Evolutionary conservation across 192 early-diverging fungal genomes (phyloP).

Genomic region (Backusella tuberculispora): DNA sequence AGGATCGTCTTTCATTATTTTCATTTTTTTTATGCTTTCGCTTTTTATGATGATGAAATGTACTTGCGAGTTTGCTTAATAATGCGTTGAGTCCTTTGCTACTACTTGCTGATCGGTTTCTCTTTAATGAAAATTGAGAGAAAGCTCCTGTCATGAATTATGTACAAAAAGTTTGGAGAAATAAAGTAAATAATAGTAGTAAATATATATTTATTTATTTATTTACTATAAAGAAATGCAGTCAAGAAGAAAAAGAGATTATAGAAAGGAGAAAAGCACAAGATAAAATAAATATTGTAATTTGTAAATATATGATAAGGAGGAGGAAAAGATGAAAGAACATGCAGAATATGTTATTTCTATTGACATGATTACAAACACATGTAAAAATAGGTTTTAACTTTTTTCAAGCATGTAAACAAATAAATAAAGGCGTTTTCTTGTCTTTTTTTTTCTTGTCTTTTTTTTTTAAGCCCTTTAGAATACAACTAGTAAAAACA

Average conservation of each 20-base stretch:
- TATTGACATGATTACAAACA: slow-evolving; percentile 18
- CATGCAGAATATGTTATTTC: not conserved
- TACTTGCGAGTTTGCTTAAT: slow-evolving; percentile 20
- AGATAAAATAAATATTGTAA: not conserved
- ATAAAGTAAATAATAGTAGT: slow-evolving; percentile 19
- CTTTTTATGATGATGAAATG: slow-evolving; percentile 14
- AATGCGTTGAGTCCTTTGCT: slow-evolving; percentile 1
- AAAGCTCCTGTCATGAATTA: slow-evolving; percentile 20
- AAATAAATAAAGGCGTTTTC: slow-evolving; percentile 5
- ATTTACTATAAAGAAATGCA: not conserved
- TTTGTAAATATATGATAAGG: not conserved
- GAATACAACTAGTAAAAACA: slow-evolving; percentile 4
- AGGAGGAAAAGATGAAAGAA: slow-evolving; percentile 10
- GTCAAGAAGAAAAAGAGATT: not conserved
- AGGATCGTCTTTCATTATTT: not conserved
- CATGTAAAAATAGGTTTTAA: slow-evolving; percentile 15
- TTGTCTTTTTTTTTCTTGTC: not conserved
- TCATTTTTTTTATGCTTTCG: not conserved
- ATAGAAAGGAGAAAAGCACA: slow-evolving; percentile 14
- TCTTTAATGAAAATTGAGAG: slow-evolving; percentile 20
- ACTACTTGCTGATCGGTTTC: slow-evolving; percentile 22
- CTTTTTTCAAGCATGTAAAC: slow-evolving; percentile 13
- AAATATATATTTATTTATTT: slow-evolving; percentile 7
- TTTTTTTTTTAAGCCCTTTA: slow-evolving; percentile 5
- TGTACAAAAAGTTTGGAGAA: not conserved